Evolutionary conservation across 306 rosid species (phyloP), one percentile per base, ranked within the genome.

Genomic region (Amphicarpaea edgeworthii): DNA sequence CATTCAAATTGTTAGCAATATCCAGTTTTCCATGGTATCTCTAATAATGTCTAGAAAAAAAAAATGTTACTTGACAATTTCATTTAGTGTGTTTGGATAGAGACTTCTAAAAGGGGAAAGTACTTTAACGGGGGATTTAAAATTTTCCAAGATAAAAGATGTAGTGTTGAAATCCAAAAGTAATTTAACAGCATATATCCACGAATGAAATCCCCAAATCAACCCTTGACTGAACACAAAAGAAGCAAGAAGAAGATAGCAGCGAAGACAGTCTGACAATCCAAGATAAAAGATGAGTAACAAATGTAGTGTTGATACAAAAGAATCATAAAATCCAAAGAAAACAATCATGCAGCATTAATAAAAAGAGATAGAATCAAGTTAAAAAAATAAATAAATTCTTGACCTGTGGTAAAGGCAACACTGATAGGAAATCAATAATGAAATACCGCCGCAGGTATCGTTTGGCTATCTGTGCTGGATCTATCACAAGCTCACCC

Each of bases 401-500:
- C 79, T 64, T 73, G 45, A 92, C 97, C 97, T 92, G 97, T 51
- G 97, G 97, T 74, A 92, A 84, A 67, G 97, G 97, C 65, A 92
- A 81, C 76, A 92, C 91, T 23, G 96, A 73, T 26, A 90, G 78
- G 72, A 92, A 87, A 77, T 92, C 97, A 67, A 92, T 62, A 59
- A 92, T 85, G 85, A 92, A 92, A 82, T 85, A 81, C 70, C 75
- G 77, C 79, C 82, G 83, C 73, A 92, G 58, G 86, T 92, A 92
- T 64, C 96, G 84, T 74, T 85, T 90, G 20, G 97, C 97, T 62
- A 92, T 92, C 78, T 88, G 84, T 72, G 86, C 85, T 21, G 93
- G 83, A 78, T 88, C 92, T 79, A 92, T 92, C 85, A 92, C 96
- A 79, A 92, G 93, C 85, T 92, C 97, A 80, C 97, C 97, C 76